Base-by-base conservation (phyloP, 345 rosid genomes). In the Salix brachista region DNA sequence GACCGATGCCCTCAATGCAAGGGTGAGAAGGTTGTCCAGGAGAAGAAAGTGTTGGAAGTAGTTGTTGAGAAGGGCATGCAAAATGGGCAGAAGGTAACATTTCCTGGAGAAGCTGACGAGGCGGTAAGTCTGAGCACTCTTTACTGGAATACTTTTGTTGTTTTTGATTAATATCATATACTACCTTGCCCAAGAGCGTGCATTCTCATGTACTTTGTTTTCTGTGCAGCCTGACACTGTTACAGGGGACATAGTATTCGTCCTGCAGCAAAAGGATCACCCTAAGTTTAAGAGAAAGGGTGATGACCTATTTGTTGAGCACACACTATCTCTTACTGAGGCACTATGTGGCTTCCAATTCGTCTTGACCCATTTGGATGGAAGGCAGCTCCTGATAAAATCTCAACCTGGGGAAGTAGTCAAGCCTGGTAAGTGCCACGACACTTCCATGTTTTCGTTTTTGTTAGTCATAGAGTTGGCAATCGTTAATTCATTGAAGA, bases 261-360 rank as follows among this genome's bases (percentile, higher is more conserved):
- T 90, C 61, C 85, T 88, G 32, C 91, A 89, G 56, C 94, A 90
- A 80, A 89, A 80, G 61, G 94, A 90, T 65, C 92, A 89, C 67
- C 88, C 94, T 16, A 90, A 80, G 80, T 90, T 91, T 75, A 90
- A 87, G 81, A 80, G 94, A 81, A 89, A 86, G 91, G 90, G 90
- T 19, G 97, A 91, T 80, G 97, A 91, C 81, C 77, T 91, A 34
- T 80, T 89, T n/a, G 88, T 91, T 1, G 97, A 91, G 78, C 97
- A 91, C 74, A 89, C 89, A 14, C 72, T 91, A 34, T 81, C 94
- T 44, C 86, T 91, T 23, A 89, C 94, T 0, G 97, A 91, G 79
- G 89, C 92, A 21, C 89, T 91, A 39, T 90, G 97, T 56, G 92
- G 97, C 54, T 91, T 91, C 80, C 92, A 89, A 61, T 90, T 90